Evolutionary conservation across 768 basidiomycete species (phyloP).

Genomic region (Phanerochaete sordida): DNA sequence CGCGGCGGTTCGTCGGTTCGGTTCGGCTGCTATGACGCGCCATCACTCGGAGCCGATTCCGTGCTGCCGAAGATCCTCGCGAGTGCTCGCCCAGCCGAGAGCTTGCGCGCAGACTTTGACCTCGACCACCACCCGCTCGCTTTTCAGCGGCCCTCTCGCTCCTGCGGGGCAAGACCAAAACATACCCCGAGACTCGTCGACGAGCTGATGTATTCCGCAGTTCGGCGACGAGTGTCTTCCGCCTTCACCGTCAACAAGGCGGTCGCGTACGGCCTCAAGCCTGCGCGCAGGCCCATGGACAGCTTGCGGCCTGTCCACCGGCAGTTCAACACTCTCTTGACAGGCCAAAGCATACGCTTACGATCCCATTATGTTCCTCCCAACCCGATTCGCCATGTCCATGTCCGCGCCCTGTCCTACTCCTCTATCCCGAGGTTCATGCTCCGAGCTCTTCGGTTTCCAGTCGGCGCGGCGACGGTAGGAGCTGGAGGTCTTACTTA

Average conservation of each 20-base stretch:
- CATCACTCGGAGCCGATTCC: neutral
- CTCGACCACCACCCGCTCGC: neutral
- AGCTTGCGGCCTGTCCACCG: conserved; percentile 46
- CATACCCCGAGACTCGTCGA: neutral
- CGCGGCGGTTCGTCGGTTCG: neutral
- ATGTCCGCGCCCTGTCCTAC: conserved; percentile 79
- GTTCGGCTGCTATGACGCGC: neutral
- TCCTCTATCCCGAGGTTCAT: conserved; percentile 87
- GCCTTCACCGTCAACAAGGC: conserved; percentile 38
- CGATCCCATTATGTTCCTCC: conserved; percentile 46
- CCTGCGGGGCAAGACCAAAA: neutral
- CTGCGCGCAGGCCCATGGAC: conserved; percentile 33
- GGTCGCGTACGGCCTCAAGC: conserved; percentile 50
- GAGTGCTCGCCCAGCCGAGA: neutral
- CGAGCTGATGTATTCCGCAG: conserved; percentile 38
- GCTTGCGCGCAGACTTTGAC: neutral
- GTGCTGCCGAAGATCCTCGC: neutral
- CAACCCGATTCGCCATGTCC: conserved; percentile 56
- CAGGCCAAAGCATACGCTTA: conserved; percentile 42
- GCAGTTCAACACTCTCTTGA: conserved; percentile 55
- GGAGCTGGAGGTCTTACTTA: conserved; percentile 92
- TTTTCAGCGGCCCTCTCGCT: neutral
- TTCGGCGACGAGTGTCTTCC: conserved; percentile 37
- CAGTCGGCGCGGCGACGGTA: conserved; percentile 83
- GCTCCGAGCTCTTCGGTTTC: conserved; percentile 82